Percentiles rank a stretch among this genome's conserved stretches.
phyloP scores from a whole-genome alignment of 345 rosid genomes.

The Citrus hindsii region DNA sequence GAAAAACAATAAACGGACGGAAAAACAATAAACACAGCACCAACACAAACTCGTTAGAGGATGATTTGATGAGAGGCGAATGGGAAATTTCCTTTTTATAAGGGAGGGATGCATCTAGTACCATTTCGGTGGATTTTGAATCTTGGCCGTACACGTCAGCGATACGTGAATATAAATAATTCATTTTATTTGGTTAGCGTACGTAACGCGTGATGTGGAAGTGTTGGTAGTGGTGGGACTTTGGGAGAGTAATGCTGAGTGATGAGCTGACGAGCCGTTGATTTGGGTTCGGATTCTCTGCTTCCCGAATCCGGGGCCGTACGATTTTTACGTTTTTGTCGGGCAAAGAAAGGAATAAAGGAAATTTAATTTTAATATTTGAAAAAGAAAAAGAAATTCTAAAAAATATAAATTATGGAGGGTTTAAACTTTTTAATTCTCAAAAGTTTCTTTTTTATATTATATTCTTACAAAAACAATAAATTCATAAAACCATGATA shows the following conservation, averaged over 20 bases:
- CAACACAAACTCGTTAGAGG: not conserved
- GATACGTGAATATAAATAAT: constrained; percentile 23
- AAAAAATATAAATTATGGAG: too few relatives aligned
- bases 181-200: constrained; percentile 18
- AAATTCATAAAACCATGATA: too few relatives aligned
- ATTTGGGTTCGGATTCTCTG: not conserved
- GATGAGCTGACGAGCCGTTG: not conserved
- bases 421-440: not conserved
- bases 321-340: not conserved
- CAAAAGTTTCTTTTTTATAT: too few relatives aligned
- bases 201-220: constrained; percentile 15
- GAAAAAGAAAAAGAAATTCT: too few relatives aligned
- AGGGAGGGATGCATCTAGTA: constrained; percentile 34
- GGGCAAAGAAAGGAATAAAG: not conserved
- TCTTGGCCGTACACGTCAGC: constrained; percentile 86
- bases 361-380: too few relatives aligned
- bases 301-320: not conserved
- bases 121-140: constrained; percentile 18
- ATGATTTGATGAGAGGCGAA: not conserved
- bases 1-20: too few relatives aligned
- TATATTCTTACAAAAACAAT: too few relatives aligned
- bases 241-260: not conserved
- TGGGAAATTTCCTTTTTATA: not conserved
- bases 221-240: not conserved
- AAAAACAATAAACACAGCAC: not conserved